phyloP scores from a whole-genome alignment of 176 grass and related monocot species.

The Tuctoria greenei region DNA sequence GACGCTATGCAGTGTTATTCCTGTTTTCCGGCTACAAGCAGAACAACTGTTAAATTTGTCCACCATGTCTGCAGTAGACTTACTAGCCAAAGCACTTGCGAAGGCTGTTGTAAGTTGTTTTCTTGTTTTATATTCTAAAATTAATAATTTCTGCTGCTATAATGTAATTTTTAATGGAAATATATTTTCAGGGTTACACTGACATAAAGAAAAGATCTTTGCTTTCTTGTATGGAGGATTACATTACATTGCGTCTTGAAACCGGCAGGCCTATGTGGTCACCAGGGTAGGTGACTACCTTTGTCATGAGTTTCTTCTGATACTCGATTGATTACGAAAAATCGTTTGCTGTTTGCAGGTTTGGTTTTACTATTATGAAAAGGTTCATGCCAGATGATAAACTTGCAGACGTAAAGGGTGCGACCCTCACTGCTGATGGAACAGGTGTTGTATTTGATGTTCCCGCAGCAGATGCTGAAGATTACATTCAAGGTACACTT shows the following conservation, averaged over 20 bases:
- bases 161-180: conserved; percentile 27
- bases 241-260: conserved; percentile 76
- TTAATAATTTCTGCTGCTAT: background rate
- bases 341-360: conserved; percentile 41
- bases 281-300: conserved; percentile 56
- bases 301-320: background rate
- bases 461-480: conserved; percentile 70
- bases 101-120: conserved; percentile 85
- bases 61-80: conserved; percentile 59
- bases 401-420: conserved; percentile 67
- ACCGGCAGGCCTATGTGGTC: conserved; percentile 69
- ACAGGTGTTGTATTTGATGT: conserved; percentile 93
- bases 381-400: conserved; percentile 86
- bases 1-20: conserved; percentile 77
- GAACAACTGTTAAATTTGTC: conserved; percentile 75
- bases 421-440: conserved; percentile 73
- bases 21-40: conserved; percentile 88
- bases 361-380: conserved; percentile 71
- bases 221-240: conserved; percentile 84
- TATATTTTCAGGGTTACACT: conserved; percentile 65
- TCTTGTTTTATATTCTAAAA: background rate
- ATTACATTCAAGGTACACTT: conserved; percentile 70
- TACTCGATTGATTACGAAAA: conserved; percentile 3
- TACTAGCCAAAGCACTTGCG: conserved; percentile 92
- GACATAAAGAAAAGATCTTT: conserved; percentile 97